Evolutionary conservation across 345 rosid genomes (phyloP), one percentile per base, ranked within the genome.

Genomic region (Boechera divaricarpa): DNA sequence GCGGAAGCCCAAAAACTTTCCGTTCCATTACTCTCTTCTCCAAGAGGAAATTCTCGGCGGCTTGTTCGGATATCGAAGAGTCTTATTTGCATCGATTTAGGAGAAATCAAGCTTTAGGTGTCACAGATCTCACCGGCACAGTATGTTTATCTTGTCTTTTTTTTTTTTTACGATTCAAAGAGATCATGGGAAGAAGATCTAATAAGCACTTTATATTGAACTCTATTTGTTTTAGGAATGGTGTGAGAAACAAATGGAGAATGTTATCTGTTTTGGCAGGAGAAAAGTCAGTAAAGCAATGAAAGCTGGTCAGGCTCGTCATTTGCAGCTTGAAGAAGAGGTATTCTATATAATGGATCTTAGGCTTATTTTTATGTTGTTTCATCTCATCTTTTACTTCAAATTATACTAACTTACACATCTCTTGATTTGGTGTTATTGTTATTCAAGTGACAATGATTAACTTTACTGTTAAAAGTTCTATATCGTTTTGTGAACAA

Each of bases 211-310:
- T 28, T 10, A 38, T 7, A 18, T 56, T 66, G 66, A 55, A 72
- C 29, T 72, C 7, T 38, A 5, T 66, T n/a, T 4, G 15, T 29
- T 28, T 39, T 72, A 93, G 97, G 97, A 93, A 80, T 93, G 98
- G 98, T 93, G 98, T 63, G 93, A 89, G 77, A 93, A 91, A 72
- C 85, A 87, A 79, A 85, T 83, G 91, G 92, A 93, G 85, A 84
- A 76, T 82, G 38, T 5, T 72, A 89, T 93, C 59, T 80, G 53
- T 39, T 65, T 66, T 24, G 87, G 89, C 18, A 73, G 74, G 76
- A 80, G 67, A 59, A 81, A 63, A 79, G 74, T 67, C 3, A 91
- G 18, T 29, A 79, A 84, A 78, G 93, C 95, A 31, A 93, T 91
- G 95, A 88, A 82, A 85, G 84, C 80, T 55, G 98, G 98, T 0